Evolutionary conservation across 129 eudicot species (phyloP), one percentile per base, ranked within the genome.

Genomic region (Flaveria bidentis): DNA sequence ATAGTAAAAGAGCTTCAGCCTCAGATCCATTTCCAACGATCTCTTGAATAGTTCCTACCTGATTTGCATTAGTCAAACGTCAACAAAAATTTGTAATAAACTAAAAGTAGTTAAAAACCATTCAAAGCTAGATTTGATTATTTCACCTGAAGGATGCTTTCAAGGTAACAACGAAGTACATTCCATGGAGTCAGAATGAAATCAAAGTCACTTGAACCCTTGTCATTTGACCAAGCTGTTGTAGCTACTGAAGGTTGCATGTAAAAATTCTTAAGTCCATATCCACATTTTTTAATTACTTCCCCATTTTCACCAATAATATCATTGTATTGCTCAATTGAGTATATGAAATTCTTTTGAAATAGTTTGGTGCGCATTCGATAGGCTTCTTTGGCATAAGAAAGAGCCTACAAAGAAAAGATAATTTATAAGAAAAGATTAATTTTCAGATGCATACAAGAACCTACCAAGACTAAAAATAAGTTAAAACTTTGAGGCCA

Each of bases 141-240:
- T 28, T 64, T 28, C 80, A 94, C 99, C 99, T 94, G 99, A 71
- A 91, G 82, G 65, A 79, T 83, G 92, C 99, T 94, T 84, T 94
- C 97, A 79, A 94, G 97, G 79, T 88, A 94, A 82, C 97, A 84
- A 26, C 83, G 82, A 39, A 94, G 97, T 55, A 87, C 87, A 78
- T 87, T 94, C 99, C 99, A 94, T 42, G 99, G 97, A 72, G 93
- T 94, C 72, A 94, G 82, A 58, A 83, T 33, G 44, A 80, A 78
- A 77, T 79, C 91, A 69, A 83, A 73, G 42, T 87, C 85, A 22
- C 62, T 71, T 67, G 87, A 71, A 51, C 58, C 69, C 80, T 62
- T 67, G 61, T 68, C 75, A 45, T 49, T 62, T 28, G 74, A 71
- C 91, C 97, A 88, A 76, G 83, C 80, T 57, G 81, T 22, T 44